Evolutionary conservation across 768 basidiomycete genomes (phyloP).

Genomic region (Amanita phalloides): DNA sequence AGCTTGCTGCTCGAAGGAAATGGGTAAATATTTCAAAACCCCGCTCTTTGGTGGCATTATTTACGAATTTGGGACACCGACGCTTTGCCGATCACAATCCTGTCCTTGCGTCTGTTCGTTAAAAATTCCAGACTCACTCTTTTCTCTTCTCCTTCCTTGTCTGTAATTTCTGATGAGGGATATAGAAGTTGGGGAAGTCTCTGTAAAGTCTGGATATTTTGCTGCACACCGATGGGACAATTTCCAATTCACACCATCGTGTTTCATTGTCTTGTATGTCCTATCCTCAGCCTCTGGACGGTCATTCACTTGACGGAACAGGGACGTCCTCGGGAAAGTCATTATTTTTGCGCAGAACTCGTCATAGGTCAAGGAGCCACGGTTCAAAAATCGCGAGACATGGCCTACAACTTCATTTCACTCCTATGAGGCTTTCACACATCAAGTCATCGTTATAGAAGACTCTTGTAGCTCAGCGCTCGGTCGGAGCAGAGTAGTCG

Average conservation of each 20-base stretch:
- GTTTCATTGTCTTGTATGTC: not conserved
- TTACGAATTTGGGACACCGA: no score
- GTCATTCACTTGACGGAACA: not conserved
- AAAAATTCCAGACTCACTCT: no score
- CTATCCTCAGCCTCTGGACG: not conserved
- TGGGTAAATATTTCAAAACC: no score
- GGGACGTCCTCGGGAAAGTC: not conserved
- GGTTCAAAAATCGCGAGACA: not conserved
- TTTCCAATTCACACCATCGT: not conserved
- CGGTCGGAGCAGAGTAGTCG: not conserved
- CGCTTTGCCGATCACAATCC: no score
- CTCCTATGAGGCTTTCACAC: not conserved
- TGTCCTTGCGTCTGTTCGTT: no score
- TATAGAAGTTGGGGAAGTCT: no score
- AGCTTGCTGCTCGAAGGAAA: no score
- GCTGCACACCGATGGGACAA: not conserved
- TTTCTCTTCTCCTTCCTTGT: no score
- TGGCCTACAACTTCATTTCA: not conserved
- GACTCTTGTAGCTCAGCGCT: not conserved
- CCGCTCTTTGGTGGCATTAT: no score
- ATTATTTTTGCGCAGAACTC: not conserved
- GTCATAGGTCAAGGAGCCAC: not conserved
- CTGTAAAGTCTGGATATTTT: not conserved
- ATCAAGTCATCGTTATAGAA: not conserved
- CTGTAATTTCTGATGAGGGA: no score